These are phyloP conservation scores for Perkinsus olseni DNA, from an alignment of 169 alveolate species.

Conservation along the genomic window DNA sequence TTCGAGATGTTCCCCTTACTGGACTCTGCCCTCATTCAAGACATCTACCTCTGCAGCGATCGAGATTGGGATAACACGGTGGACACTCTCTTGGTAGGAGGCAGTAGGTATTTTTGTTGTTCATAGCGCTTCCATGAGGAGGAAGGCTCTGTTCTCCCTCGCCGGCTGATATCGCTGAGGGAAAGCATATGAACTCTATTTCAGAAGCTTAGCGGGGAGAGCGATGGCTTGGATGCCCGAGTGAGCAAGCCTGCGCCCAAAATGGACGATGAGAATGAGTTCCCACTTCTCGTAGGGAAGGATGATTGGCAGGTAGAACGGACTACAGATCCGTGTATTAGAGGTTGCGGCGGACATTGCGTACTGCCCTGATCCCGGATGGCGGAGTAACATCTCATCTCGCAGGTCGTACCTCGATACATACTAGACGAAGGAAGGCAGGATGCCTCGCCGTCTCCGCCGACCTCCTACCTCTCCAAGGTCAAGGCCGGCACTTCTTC, in stretches of 20 bases:
- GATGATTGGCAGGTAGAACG: not conserved
- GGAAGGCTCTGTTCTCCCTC: too few relatives aligned
- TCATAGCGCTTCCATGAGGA: too few relatives aligned
- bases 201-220: not conserved
- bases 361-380: too few relatives aligned
- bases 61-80: not conserved
- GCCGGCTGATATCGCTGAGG: not conserved
- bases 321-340: too few relatives aligned
- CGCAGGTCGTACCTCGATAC: not conserved
- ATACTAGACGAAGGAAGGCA: not conserved
- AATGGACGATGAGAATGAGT: not conserved
- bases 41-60: not conserved
- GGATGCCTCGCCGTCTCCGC: not conserved
- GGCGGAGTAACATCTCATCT: too few relatives aligned
- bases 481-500: not conserved
- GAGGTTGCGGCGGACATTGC: too few relatives aligned
- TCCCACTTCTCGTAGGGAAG: not conserved
- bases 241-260: not conserved
- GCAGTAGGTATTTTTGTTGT: not conserved
- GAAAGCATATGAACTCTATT: not conserved
- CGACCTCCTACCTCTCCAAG: not conserved
- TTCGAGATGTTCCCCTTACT: not conserved
- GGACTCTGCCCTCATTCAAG: not conserved
- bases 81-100: not conserved
- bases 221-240: not conserved